A percentile compares a stretch with the other conserved stretches of the same genome.
phyloP scores from a whole-genome alignment of 495 filamentous ascomycete species.

The Cairneyella variabilis region DNA sequence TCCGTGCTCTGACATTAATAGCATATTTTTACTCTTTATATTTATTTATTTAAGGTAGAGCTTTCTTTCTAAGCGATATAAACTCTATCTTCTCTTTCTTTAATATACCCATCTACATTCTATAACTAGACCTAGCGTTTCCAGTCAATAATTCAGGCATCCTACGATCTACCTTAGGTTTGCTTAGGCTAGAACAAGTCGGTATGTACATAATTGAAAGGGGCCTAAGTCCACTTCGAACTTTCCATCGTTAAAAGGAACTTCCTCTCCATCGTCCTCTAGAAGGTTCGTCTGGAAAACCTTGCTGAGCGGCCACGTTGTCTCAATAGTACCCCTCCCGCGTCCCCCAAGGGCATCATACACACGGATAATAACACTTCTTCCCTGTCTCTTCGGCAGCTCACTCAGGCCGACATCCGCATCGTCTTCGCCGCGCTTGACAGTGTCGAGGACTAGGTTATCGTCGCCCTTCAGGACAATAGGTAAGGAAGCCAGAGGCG shows the following conservation, averaged over 20 bases:
- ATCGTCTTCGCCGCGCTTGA: slow-evolving; percentile 68
- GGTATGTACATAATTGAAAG: slow-evolving; percentile 61
- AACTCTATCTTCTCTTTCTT: too few species aligned
- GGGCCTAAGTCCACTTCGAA: slow-evolving; percentile 47
- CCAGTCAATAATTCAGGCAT: too few species aligned
- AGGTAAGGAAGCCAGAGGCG: slow-evolving; percentile 26
- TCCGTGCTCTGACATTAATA: too few species aligned
- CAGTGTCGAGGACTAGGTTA: slow-evolving; percentile 13
- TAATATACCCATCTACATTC: too few species aligned
- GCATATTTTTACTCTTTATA: too few species aligned
- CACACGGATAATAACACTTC: slow-evolving; percentile 60
- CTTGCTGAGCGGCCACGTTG: slow-evolving; percentile 50
- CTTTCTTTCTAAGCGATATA: too few species aligned
- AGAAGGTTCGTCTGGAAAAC: slow-evolving; percentile 61
- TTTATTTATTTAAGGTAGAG: too few species aligned
- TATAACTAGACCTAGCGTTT: too few species aligned
- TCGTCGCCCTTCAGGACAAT: slow-evolving; percentile 28
- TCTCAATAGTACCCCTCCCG: slow-evolving; percentile 43
- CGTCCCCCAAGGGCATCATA: slow-evolving; percentile 71
- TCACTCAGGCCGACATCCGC: slow-evolving; percentile 61
- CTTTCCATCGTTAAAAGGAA: slow-evolving; percentile 5
- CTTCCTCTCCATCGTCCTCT: slow-evolving; percentile 45
- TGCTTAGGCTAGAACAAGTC: neutral
- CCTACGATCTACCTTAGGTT: neutral
- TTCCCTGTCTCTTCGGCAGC: slow-evolving; percentile 49